Conservation (phyloP, 1,284 basidiomycete genomes). For the Marasmius oreades region DNA sequence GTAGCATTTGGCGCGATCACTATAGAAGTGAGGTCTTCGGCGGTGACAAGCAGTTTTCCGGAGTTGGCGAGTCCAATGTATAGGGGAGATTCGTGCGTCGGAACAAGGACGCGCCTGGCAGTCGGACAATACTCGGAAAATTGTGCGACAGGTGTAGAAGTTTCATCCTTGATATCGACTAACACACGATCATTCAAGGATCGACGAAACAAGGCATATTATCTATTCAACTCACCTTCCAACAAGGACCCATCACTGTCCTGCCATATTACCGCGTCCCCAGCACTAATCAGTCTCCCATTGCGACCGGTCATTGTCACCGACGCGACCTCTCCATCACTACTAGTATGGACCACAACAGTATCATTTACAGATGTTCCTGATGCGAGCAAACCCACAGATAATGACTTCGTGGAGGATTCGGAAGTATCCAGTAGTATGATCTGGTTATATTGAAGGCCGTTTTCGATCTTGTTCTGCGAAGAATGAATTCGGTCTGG, state of each 20-base stretch:
- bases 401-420: not conserved
- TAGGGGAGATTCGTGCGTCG: slow-evolving; percentile 24
- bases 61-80: slow-evolving; percentile 67
- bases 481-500: slow-evolving; percentile 42
- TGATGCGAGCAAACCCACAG: slow-evolving; percentile 5
- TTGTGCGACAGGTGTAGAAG: slow-evolving; percentile 28
- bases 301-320: slow-evolving; percentile 29
- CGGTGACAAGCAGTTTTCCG: slow-evolving; percentile 59
- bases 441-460: slow-evolving; percentile 35
- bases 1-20: slow-evolving; percentile 62
- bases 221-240: slow-evolving; percentile 37
- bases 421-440: slow-evolving; percentile 21
- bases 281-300: slow-evolving; percentile 40
- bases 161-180: slow-evolving; percentile 26
- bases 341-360: slow-evolving; percentile 1
- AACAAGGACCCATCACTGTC: slow-evolving; percentile 47
- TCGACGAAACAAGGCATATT: not conserved
- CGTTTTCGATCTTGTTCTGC: slow-evolving; percentile 23
- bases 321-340: slow-evolving; percentile 4
- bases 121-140: slow-evolving; percentile 63
- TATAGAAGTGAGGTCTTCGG: slow-evolving; percentile 20
- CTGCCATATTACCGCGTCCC: slow-evolving; percentile 42
- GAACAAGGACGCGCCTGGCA: slow-evolving; percentile 27
- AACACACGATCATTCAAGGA: not conserved
- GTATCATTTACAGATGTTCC: slow-evolving; percentile 3